Percentiles rank a stretch among this genome's conserved stretches.
Evolutionary conservation across 495 filamentous ascomycete species (phyloP).

Genomic region (Parachaetomium inaequale): DNA sequence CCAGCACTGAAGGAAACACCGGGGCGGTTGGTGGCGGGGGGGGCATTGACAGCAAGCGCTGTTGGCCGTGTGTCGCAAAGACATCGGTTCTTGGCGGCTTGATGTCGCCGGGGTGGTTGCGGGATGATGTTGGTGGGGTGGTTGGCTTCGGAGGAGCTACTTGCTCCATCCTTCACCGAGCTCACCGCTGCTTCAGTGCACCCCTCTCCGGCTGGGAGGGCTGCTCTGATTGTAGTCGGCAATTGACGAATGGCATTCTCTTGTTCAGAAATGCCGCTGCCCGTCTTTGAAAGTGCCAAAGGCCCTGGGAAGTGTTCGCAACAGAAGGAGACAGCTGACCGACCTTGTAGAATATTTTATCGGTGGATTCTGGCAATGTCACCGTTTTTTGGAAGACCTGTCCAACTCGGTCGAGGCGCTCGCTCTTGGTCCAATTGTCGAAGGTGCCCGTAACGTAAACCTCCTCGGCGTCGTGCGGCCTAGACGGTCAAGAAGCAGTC

Average conservation of each 20-base stretch:
- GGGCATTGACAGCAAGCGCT: not conserved
- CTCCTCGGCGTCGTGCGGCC: conserved; percentile 72
- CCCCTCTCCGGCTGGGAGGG: not conserved
- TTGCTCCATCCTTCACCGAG: conserved; percentile 8
- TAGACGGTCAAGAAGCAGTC: conserved; percentile 31
- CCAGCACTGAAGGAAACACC: not conserved
- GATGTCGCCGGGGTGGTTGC: not conserved
- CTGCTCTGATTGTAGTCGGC: not conserved
- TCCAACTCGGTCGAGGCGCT: conserved; percentile 70
- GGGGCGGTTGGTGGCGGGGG: not conserved
- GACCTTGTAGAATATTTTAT: conserved; percentile 84
- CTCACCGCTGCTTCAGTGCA: conserved; percentile 13
- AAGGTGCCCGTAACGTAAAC: conserved; percentile 96
- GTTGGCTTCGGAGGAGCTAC: not conserved
- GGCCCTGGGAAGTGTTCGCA: too few relatives aligned
- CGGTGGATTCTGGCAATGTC: conserved; percentile 53
- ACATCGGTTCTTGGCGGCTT: not conserved
- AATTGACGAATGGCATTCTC: too few relatives aligned
- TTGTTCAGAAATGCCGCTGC: too few relatives aligned
- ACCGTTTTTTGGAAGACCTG: conserved; percentile 75
- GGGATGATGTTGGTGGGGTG: conserved; percentile 13
- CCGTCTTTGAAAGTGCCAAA: too few relatives aligned
- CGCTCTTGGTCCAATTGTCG: conserved; percentile 85
- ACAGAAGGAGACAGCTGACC: conserved; percentile 33
- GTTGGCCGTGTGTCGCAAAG: not conserved